phyloP scores from a whole-genome alignment of 192 early-diverging fungal genomes.

The Lunasporangiospora selenospora region DNA sequence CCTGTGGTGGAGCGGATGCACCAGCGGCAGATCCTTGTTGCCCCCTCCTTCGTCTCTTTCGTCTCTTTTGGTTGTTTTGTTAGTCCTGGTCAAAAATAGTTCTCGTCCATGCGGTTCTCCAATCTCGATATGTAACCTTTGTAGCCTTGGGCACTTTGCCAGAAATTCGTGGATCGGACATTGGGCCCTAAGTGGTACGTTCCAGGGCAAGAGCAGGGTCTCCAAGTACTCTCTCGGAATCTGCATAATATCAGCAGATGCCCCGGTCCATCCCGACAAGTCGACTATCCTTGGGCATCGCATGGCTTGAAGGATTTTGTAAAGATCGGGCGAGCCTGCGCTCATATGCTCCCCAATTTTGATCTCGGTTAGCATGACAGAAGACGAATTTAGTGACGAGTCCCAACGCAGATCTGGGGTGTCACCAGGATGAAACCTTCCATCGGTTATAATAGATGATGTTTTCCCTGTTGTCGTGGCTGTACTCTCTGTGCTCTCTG shows the following conservation, averaged over 20 bases:
- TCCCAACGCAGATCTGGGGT: too few species aligned
- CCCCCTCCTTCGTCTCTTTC: background rate
- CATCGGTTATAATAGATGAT: background rate
- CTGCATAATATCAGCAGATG: conserved; percentile 5
- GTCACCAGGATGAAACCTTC: too few species aligned
- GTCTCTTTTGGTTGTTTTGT: background rate
- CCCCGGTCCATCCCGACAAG: conserved; percentile 16
- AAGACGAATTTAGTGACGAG: background rate
- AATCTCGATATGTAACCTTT: conserved; percentile 14
- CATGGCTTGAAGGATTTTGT: conserved; percentile 16
- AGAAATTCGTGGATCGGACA: conserved; percentile 1
- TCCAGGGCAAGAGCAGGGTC: conserved; percentile 3
- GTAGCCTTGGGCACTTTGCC: background rate
- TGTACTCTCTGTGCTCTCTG: background rate
- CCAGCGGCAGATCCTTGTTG: too few species aligned
- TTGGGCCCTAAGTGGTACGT: background rate
- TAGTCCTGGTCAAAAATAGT: background rate
- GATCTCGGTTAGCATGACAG: conserved; percentile 8
- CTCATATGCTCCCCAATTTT: conserved; percentile 17
- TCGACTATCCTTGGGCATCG: background rate
- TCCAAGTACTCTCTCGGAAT: conserved; percentile 1
- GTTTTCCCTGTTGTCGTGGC: background rate
- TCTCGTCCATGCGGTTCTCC: background rate
- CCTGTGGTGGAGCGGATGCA: too few species aligned
- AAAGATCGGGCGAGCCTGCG: conserved; percentile 7